These are phyloP conservation scores for Melampsora larici-populina DNA, from an alignment of 1,284 basidiomycete genomes.

Conservation along the genomic window DNA sequence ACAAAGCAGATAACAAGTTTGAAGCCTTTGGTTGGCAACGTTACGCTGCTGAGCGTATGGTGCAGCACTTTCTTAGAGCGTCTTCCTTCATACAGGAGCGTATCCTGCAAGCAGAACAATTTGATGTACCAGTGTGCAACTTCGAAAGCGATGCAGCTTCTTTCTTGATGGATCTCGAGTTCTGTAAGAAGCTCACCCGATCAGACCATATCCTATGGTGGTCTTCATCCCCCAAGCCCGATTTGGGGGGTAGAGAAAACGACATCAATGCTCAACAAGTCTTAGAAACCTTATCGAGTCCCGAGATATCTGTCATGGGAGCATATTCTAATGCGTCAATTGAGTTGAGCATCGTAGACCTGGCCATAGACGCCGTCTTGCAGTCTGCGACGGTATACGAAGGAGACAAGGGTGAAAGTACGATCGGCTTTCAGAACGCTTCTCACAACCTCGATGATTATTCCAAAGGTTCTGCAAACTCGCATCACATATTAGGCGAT, in stretches of 20 bases:
- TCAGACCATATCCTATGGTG: constrained; percentile 96
- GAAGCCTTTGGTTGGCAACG: constrained; percentile 71
- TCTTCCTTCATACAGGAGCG: constrained; percentile 78
- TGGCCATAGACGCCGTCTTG: constrained; percentile 89
- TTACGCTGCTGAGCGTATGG: constrained; percentile 64
- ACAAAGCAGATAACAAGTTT: constrained; percentile 68
- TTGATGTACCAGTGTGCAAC: constrained; percentile 76
- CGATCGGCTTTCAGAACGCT: constrained; percentile 87
- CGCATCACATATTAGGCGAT: constrained; percentile 81
- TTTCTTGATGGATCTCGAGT: constrained; percentile 82
- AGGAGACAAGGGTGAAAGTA: constrained; percentile 73
- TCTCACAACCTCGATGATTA: constrained; percentile 91
- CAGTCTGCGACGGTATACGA: constrained; percentile 95
- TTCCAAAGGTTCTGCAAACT: constrained; percentile 69
- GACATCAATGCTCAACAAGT: constrained; percentile 58
- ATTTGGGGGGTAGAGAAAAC: constrained; percentile 87
- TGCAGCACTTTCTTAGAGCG: constrained; percentile 74
- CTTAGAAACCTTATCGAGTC: constrained; percentile 71
- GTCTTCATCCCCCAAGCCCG: constrained; percentile 83
- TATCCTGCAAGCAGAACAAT: constrained; percentile 79
- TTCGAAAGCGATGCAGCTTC: constrained; percentile 85
- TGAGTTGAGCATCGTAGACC: constrained; percentile 81
- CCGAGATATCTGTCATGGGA: constrained; percentile 80
- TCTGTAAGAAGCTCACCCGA: constrained; percentile 76
- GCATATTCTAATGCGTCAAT: constrained; percentile 90